Percentiles rank a stretch among this genome's conserved stretches.
phyloP scores from a whole-genome alignment of 2,329 filamentous ascomycete genomes.

The Fusarium sterilihyphosum region DNA sequence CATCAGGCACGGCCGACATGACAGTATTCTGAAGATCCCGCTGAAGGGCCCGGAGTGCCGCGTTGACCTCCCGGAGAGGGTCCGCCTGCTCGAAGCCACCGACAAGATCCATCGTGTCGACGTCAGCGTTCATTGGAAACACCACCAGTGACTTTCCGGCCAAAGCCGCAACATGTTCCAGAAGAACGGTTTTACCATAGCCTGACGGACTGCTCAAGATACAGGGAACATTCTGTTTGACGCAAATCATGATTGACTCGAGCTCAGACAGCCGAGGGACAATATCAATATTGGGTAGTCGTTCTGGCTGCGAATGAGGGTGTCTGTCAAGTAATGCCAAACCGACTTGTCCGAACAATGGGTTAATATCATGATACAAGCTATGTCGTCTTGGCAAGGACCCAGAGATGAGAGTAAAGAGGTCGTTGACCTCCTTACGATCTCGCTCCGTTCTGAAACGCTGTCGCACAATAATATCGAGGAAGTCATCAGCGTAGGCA shows the following conservation, averaged over 20 bases:
- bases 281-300: conserved; percentile 61
- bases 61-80: conserved; percentile 75
- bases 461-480: conserved; percentile 85
- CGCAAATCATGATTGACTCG: conserved; percentile 87
- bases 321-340: conserved; percentile 76
- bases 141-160: conserved; percentile 81
- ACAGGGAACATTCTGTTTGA: conserved; percentile 87
- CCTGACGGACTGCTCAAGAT: conserved; percentile 89
- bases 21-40: conserved; percentile 62
- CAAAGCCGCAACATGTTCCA: conserved; percentile 82
- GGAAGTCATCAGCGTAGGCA: conserved; percentile 74
- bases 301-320: conserved; percentile 59
- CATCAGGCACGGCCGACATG: conserved; percentile 58
- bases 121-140: conserved; percentile 91
- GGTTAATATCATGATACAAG: conserved; percentile 76
- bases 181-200: conserved; percentile 83
- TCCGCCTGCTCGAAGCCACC: conserved; percentile 97
- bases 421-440: conserved; percentile 67
- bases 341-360: conserved; percentile 79
- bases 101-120: conserved; percentile 96
- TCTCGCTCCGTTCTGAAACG: conserved; percentile 83
- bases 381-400: conserved; percentile 64
- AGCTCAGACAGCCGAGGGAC: conserved; percentile 73
- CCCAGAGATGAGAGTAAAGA: conserved; percentile 75
- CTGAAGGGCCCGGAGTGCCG: conserved; percentile 60